phyloP scores from a whole-genome alignment of 148 eudicot genomes.

The Vaccinium darrowii region DNA sequence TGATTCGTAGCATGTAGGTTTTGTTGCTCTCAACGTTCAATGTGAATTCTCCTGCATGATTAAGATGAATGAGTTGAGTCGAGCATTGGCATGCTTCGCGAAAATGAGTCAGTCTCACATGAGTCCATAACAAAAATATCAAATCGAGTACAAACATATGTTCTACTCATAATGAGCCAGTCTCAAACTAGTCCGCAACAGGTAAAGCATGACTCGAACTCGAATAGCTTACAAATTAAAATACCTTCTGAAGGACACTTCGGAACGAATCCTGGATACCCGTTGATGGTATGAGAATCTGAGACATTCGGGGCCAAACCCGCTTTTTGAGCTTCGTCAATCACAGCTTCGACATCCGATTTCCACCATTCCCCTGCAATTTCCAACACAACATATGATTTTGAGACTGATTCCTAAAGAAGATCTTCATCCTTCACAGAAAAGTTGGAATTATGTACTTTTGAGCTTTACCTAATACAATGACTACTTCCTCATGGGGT shows the following conservation, averaged over 20 bases:
- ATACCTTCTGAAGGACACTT: constrained; percentile 21
- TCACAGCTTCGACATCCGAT: constrained; percentile 33
- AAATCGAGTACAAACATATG: neutral
- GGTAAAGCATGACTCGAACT: neutral
- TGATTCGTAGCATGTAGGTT: constrained; percentile 26
- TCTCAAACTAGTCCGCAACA: neutral
- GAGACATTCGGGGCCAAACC: constrained; percentile 33
- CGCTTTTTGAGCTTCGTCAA: constrained; percentile 24
- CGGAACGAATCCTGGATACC: constrained; percentile 19
- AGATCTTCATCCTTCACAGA: neutral
- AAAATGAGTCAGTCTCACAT: no score
- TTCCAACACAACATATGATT: neutral
- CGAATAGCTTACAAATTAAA: neutral
- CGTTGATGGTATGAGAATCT: constrained; percentile 36
- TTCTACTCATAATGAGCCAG: neutral
- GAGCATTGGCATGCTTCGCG: no score
- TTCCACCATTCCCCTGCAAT: constrained; percentile 54
- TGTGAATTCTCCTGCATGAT: constrained; percentile 6
- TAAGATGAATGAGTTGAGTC: neutral
- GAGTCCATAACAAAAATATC: no score
- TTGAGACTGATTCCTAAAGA: neutral
- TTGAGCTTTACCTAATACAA: constrained; percentile 17
- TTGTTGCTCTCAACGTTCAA: constrained; percentile 18
- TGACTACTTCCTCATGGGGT: constrained; percentile 27
- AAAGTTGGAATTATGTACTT: neutral